These are phyloP conservation scores for Annulohypoxylon truncatum DNA, from an alignment of 2,329 filamentous ascomycete genomes.

Conservation along the genomic window DNA sequence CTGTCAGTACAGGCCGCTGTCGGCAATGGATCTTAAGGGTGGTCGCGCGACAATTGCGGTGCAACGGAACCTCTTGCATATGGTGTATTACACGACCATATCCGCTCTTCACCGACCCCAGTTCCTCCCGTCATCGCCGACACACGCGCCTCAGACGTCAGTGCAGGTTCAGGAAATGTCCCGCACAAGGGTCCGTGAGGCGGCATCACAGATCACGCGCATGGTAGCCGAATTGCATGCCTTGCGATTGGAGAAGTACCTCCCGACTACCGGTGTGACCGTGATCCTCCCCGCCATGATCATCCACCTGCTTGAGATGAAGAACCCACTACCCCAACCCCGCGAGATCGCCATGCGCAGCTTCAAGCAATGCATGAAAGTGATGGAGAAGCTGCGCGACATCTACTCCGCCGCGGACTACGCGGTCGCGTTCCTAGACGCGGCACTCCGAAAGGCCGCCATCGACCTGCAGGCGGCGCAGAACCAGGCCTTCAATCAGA, in stretches of 20 bases:
- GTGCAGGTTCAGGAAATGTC: conserved; percentile 84
- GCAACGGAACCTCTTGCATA: conserved; percentile 88
- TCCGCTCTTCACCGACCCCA: conserved; percentile 93
- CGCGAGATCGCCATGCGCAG: conserved; percentile 80
- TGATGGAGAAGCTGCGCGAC: conserved; percentile 87
- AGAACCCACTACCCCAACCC: conserved; percentile 78
- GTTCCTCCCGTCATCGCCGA: conserved; percentile 80
- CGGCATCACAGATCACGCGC: conserved; percentile 85
- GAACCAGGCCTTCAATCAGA: conserved; percentile 39
- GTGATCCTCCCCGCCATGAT: conserved; percentile 93
- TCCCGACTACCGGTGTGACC: conserved; percentile 91
- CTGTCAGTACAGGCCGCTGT: conserved; percentile 73
- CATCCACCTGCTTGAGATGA: conserved; percentile 92
- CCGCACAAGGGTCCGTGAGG: conserved; percentile 82
- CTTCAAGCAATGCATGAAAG: conserved; percentile 92
- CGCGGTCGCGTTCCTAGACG: conserved; percentile 93
- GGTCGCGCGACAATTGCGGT: conserved; percentile 71
- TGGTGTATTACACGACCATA: conserved; percentile 92
- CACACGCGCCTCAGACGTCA: conserved; percentile 63
- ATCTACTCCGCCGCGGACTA: conserved; percentile 96
- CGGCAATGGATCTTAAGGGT: conserved; percentile 66
- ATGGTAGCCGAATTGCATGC: conserved; percentile 83
- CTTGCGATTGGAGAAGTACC: conserved; percentile 78
- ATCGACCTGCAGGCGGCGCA: conserved; percentile 70
- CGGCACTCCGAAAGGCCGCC: conserved; percentile 86